A percentile compares a stretch with the other conserved stretches of the same genome.
Conservation (phyloP, 2,329 filamentous ascomycete genomes). For the Pseudogymnoascus sp. region DNA sequence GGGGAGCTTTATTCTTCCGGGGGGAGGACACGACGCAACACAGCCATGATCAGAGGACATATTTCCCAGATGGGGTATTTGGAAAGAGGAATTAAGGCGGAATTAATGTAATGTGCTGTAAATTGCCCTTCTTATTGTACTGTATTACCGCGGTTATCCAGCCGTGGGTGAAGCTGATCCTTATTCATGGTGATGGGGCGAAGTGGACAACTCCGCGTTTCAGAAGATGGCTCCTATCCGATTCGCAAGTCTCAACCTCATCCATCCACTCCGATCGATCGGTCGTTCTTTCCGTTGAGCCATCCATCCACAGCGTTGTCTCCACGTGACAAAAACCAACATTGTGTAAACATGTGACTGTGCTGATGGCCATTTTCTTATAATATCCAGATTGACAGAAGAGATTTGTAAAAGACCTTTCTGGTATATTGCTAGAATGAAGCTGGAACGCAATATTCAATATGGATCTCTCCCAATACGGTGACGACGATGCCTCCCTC, state of each 20-base stretch:
- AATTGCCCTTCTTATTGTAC: background rate
- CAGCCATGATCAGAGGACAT: background rate
- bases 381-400: background rate
- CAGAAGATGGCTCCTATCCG: background rate
- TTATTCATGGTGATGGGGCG: background rate
- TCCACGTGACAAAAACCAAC: background rate
- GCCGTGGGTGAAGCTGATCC: background rate
- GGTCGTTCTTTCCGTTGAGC: background rate
- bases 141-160: conserved; percentile 6
- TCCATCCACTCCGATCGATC: background rate
- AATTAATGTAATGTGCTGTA: background rate
- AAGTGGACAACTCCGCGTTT: background rate
- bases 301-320: background rate
- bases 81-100: background rate
- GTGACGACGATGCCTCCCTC: background rate
- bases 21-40: background rate
- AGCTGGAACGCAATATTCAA: background rate
- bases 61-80: background rate
- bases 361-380: background rate
- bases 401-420: background rate
- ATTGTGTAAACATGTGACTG: background rate
- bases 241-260: background rate
- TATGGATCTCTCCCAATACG: background rate
- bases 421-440: background rate
- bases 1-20: background rate